These are phyloP conservation scores for Talaromyces funiculosus DNA, from an alignment of 2,329 filamentous ascomycete species.

Conservation along the genomic window DNA sequence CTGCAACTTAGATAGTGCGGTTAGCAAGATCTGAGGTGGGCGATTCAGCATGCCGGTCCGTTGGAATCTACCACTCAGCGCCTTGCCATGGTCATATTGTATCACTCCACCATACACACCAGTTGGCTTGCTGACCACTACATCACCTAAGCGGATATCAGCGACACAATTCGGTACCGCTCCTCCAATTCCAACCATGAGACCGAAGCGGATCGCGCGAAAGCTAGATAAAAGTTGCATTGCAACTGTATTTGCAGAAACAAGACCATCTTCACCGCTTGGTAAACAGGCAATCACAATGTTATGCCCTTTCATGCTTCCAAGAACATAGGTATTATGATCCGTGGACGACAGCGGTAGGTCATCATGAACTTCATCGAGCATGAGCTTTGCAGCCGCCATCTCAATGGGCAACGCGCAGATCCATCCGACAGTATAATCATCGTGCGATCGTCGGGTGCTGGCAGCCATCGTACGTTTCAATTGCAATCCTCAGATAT, in stretches of 20 bases:
- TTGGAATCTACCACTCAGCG: background rate
- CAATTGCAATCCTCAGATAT: too few species aligned
- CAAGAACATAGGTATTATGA: background rate
- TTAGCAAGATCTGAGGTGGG: background rate
- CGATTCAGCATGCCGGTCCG: background rate
- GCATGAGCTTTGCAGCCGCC: background rate
- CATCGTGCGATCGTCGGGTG: background rate
- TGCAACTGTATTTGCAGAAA: background rate
- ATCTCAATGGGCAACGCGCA: background rate
- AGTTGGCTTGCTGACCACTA: background rate
- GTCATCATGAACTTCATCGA: background rate
- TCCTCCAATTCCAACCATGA: background rate
- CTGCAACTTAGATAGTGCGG: background rate
- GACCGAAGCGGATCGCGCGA: background rate
- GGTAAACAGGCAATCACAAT: background rate
- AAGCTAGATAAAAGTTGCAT: background rate
- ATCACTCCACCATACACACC: background rate
- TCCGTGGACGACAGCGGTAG: background rate
- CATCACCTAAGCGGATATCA: background rate
- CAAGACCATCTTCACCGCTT: background rate
- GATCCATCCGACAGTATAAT: background rate
- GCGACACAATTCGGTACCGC: background rate
- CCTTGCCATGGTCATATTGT: background rate
- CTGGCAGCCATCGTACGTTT: background rate
- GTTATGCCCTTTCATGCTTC: background rate